phyloP scores from a whole-genome alignment of 2,329 filamentous ascomycete genomes.

The Pseudogymnoascus verrucosus region DNA sequence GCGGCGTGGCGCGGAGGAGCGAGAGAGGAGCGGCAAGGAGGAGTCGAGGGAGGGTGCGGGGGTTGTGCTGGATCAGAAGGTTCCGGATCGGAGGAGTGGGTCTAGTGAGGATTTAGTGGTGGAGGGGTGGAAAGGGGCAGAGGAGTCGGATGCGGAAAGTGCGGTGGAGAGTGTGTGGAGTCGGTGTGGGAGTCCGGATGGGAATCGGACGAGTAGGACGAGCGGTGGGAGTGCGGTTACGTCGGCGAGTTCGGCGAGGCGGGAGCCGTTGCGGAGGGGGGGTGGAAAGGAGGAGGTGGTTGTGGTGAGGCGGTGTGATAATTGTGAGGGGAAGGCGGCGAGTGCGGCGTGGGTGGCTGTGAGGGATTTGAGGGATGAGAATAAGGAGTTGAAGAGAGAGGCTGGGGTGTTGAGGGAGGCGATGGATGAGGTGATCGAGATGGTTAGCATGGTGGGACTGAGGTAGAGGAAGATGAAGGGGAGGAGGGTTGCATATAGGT shows the following conservation, averaged over 20 bases:
- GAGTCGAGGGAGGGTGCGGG: conserved; percentile 11
- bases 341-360: conserved; percentile 59
- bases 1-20: conserved; percentile 26
- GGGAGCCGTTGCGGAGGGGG: conserved; percentile 17
- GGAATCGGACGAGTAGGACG: not conserved
- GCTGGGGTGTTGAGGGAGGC: conserved; percentile 51
- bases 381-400: conserved; percentile 50
- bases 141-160: not conserved
- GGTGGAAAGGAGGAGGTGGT: conserved; percentile 13
- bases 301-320: conserved; percentile 36
- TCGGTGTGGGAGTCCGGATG: not conserved
- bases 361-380: conserved; percentile 53
- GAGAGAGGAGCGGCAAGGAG: conserved; percentile 10
- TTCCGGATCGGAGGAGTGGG: not conserved
- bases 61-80: conserved; percentile 9
- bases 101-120: not conserved
- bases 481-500: not conserved
- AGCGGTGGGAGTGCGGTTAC: not conserved
- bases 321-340: conserved; percentile 50
- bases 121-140: not conserved
- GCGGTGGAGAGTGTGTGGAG: not conserved
- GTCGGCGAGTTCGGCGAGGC: conserved; percentile 14
- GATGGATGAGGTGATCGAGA: conserved; percentile 52
- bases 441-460: conserved; percentile 7
- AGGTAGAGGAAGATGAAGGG: not conserved